Percentiles rank a stretch among this genome's conserved stretches.
These are phyloP conservation scores for Sporothrix pseudoabietina DNA, from an alignment of 2,329 filamentous ascomycete genomes.

Conservation along the genomic window DNA sequence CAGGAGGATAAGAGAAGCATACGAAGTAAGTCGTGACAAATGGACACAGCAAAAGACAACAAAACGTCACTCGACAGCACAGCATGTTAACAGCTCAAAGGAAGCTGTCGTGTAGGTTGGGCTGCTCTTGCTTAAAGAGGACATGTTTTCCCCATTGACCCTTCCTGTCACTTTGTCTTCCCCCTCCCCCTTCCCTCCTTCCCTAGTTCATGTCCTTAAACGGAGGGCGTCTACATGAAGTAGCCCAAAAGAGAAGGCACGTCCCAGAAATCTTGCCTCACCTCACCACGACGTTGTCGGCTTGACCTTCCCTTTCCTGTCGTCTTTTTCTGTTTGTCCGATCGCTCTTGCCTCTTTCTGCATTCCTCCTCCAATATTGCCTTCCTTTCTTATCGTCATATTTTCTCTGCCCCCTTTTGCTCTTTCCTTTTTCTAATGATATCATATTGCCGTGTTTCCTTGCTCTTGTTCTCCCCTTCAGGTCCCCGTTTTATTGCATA, in stretches of 20 bases:
- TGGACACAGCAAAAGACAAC: not conserved
- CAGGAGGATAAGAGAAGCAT: not conserved
- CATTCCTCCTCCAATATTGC: not conserved
- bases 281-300: constrained; percentile 5
- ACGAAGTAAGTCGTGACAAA: not conserved
- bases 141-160: constrained; percentile 25
- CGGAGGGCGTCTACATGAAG: constrained; percentile 19
- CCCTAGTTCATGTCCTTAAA: constrained; percentile 26
- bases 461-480: not conserved
- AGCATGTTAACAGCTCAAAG: not conserved
- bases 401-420: not conserved
- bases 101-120: not conserved
- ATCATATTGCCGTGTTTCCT: not conserved
- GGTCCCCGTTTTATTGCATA: constrained; percentile 4
- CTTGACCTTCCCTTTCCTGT: constrained; percentile 22
- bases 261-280: not conserved
- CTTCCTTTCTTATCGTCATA: not conserved
- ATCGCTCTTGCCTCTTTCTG: not conserved
- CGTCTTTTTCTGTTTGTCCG: not conserved
- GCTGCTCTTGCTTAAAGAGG: constrained; percentile 32
- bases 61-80: not conserved
- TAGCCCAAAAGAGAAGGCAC: constrained; percentile 21
- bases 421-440: not conserved
- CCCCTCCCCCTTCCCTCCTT: constrained; percentile 16
- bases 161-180: constrained; percentile 23